phyloP scores from a whole-genome alignment of 1,284 basidiomycete species.

The Melampsora occidentalis region DNA sequence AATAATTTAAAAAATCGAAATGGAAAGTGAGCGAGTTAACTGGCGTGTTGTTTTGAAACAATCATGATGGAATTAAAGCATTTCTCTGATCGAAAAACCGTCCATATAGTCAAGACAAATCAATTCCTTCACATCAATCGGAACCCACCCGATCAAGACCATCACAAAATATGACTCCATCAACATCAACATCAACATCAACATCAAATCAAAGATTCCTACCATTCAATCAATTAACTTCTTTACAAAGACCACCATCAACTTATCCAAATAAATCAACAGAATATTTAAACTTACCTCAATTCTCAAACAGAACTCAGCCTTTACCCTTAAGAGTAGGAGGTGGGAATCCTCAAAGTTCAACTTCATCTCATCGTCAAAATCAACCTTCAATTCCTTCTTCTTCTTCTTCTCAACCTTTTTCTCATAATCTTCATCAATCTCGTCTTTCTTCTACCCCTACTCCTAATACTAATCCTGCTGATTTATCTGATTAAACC shows the following conservation, averaged over 20 bases:
- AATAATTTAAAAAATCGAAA: background rate
- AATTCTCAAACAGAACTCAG: no score
- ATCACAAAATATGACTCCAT: background rate
- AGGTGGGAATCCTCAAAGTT: no score
- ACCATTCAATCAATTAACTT: no score
- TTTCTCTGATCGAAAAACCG: background rate
- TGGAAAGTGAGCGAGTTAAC: background rate
- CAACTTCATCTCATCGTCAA: background rate
- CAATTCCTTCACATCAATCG: no score
- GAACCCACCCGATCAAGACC: background rate
- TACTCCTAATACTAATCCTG: no score
- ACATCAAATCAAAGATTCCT: background rate
- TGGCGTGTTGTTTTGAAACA: background rate
- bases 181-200: background rate
- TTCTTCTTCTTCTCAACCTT: slow-evolving; percentile 1
- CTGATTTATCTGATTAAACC: no score
- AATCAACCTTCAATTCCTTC: background rate
- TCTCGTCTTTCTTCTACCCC: background rate
- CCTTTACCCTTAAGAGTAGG: no score
- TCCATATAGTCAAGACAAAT: no score
- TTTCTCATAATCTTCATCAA: background rate
- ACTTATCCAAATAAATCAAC: no score
- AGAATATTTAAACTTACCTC: no score
- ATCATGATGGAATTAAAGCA: background rate
- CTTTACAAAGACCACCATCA: no score